phyloP scores from a whole-genome alignment of 495 filamentous ascomycete genomes.

The Penicillium desertorum region DNA sequence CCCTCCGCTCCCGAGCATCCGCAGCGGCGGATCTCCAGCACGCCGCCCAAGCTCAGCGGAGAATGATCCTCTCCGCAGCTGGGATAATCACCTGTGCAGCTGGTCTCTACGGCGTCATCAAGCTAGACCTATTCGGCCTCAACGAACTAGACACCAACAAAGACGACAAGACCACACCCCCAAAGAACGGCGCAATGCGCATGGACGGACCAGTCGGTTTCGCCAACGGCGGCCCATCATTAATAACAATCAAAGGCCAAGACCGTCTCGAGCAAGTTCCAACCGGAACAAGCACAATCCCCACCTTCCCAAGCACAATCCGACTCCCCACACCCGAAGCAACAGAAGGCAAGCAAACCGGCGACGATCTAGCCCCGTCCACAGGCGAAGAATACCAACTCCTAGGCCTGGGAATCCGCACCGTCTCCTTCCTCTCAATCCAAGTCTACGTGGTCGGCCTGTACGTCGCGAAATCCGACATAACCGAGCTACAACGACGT shows the following conservation, averaged over 20 bases:
- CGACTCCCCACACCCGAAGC: slow-evolving; percentile 51
- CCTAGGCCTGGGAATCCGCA: slow-evolving; percentile 81
- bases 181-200: slow-evolving; percentile 26
- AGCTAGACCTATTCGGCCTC: slow-evolving; percentile 41
- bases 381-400: slow-evolving; percentile 74
- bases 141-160: slow-evolving; percentile 22
- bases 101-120: slow-evolving; percentile 42
- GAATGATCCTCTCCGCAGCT: slow-evolving; percentile 36
- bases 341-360: slow-evolving; percentile 39
- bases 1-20: slow-evolving; percentile 28
- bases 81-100: slow-evolving; percentile 39
- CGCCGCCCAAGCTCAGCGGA: slow-evolving; percentile 31
- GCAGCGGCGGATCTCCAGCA: slow-evolving; percentile 23
- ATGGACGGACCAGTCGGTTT: slow-evolving; percentile 46
- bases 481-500: slow-evolving; percentile 56
- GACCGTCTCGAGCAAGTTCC: slow-evolving; percentile 63
- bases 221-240: slow-evolving; percentile 34
- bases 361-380: slow-evolving; percentile 32
- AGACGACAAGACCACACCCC: slow-evolving; percentile 2
- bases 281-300: slow-evolving; percentile 81
- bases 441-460: slow-evolving; percentile 93
- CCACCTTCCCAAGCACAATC: slow-evolving; percentile 75
- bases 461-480: slow-evolving; percentile 79
- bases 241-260: slow-evolving; percentile 51
- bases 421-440: slow-evolving; percentile 84